phyloP scores from a whole-genome alignment of 495 filamentous ascomycete genomes.

The Stereocaulon alpinum region DNA sequence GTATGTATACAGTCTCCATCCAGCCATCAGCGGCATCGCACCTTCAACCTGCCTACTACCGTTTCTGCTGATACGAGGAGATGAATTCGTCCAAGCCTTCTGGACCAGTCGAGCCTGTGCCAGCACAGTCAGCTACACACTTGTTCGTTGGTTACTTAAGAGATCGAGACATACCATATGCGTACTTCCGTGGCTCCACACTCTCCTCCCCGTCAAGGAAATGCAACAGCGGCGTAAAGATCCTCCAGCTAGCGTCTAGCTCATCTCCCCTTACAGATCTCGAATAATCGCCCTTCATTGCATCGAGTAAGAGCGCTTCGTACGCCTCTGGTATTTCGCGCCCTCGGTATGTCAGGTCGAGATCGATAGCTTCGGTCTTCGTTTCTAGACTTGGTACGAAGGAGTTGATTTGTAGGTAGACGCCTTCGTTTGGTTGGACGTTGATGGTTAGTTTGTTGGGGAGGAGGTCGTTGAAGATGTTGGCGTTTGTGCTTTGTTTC shows the following conservation, averaged over 20 bases:
- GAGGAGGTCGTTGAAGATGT: slow-evolving; percentile 77
- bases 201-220: slow-evolving; percentile 77
- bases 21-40: too few relatives aligned
- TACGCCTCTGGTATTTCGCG: slow-evolving; percentile 83
- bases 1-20: too few relatives aligned
- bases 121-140: too few relatives aligned
- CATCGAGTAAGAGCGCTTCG: slow-evolving; percentile 73
- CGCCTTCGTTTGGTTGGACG: slow-evolving; percentile 77
- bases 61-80: slow-evolving; percentile 4
- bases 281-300: slow-evolving; percentile 74
- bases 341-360: slow-evolving; percentile 73
- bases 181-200: slow-evolving; percentile 78
- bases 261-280: slow-evolving; percentile 84
- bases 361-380: slow-evolving; percentile 77
- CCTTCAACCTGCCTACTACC: neutral
- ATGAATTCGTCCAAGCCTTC: slow-evolving; percentile 20
- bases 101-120: slow-evolving; percentile 22
- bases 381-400: slow-evolving; percentile 73
- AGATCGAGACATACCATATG: slow-evolving; percentile 76
- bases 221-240: slow-evolving; percentile 73
- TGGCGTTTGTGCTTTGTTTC: slow-evolving; percentile 67
- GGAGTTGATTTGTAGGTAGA: slow-evolving; percentile 88
- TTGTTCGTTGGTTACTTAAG: too few relatives aligned
- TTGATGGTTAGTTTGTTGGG: slow-evolving; percentile 80
- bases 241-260: slow-evolving; percentile 74